These are phyloP conservation scores for Ogataea salicorniae DNA, from an alignment of 805 yeast species.

Conservation along the genomic window DNA sequence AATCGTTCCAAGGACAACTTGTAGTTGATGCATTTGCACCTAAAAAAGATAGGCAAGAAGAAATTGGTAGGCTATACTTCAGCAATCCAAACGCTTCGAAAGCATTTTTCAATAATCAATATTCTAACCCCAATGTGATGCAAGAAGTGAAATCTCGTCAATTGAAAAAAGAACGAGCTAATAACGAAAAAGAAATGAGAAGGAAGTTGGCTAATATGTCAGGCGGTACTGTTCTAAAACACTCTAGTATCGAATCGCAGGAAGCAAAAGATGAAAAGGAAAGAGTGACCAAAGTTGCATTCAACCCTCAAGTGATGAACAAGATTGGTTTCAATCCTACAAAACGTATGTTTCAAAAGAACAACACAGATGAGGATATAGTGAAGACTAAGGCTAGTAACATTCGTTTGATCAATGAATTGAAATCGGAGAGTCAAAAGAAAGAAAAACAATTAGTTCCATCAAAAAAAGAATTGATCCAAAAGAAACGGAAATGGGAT, in stretches of 20 bases:
- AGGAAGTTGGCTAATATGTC: slow-evolving; percentile 27
- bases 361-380: not conserved
- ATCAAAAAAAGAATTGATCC: slow-evolving; percentile 14
- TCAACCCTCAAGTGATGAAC: slow-evolving; percentile 16
- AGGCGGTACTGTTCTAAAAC: slow-evolving; percentile 20
- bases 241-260: slow-evolving; percentile 14
- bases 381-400: slow-evolving; percentile 1
- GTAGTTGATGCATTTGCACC: slow-evolving; percentile 22
- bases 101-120: slow-evolving; percentile 48
- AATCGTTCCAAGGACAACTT: slow-evolving; percentile 24
- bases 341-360: slow-evolving; percentile 15
- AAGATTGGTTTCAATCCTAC: slow-evolving; percentile 30
- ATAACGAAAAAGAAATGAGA: slow-evolving; percentile 28
- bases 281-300: slow-evolving; percentile 24
- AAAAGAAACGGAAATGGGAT: slow-evolving; percentile 13
- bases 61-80: slow-evolving; percentile 30
- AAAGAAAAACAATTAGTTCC: slow-evolving; percentile 13
- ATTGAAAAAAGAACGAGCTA: slow-evolving; percentile 34
- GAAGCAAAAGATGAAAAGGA: slow-evolving; percentile 16
- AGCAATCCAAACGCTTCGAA: slow-evolving; percentile 37
- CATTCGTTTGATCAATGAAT: slow-evolving; percentile 3
- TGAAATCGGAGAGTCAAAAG: slow-evolving; percentile 9
- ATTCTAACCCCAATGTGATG: slow-evolving; percentile 42
- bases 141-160: slow-evolving; percentile 35
- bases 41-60: slow-evolving; percentile 16